A percentile compares a stretch with the other conserved stretches of the same genome.
Conservation (phyloP, 2,329 filamentous ascomycete species). For the Exophiala alcalophila region DNA sequence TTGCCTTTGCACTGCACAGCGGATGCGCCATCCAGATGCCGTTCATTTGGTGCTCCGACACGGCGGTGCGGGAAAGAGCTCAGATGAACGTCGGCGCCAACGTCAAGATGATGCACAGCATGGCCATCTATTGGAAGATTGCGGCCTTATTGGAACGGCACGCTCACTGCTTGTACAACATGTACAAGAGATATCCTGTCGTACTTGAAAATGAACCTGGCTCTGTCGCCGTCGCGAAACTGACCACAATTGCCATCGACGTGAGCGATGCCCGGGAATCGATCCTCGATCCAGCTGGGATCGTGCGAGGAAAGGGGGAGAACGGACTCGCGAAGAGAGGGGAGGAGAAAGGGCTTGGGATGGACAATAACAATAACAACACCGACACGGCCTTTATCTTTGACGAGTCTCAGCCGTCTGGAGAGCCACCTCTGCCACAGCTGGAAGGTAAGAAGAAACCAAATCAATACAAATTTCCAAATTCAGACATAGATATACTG, state of each 20-base stretch:
- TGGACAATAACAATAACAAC: no score
- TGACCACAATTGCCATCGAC: constrained; percentile 8
- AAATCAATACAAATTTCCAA: no score
- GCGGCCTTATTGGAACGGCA: constrained; percentile 3
- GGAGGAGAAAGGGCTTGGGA: background rate
- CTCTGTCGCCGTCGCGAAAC: constrained; percentile 1
- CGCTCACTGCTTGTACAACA: constrained; percentile 9
- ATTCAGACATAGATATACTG: no score
- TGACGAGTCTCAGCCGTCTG: no score
- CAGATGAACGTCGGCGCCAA: constrained; percentile 3
- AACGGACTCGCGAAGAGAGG: constrained; percentile 3
- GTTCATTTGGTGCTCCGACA: constrained; percentile 8
- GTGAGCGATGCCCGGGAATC: constrained; percentile 5
- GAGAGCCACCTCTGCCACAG: no score
- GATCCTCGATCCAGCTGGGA: constrained; percentile 11
- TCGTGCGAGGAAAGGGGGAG: constrained; percentile 3
- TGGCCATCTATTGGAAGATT: constrained; percentile 9
- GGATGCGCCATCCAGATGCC: constrained; percentile 10
- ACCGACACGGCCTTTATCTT: no score
- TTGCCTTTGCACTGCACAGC: constrained; percentile 2
- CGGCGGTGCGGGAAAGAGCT: background rate
- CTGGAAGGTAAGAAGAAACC: no score
- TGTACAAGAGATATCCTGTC: constrained; percentile 1
- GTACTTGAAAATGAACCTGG: constrained; percentile 14
- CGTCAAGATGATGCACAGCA: constrained; percentile 1